Evolutionary conservation across 2,329 filamentous ascomycete species (phyloP), one percentile per base, ranked within the genome.

Genomic region (Colletotrichum neosansevieriae): DNA sequence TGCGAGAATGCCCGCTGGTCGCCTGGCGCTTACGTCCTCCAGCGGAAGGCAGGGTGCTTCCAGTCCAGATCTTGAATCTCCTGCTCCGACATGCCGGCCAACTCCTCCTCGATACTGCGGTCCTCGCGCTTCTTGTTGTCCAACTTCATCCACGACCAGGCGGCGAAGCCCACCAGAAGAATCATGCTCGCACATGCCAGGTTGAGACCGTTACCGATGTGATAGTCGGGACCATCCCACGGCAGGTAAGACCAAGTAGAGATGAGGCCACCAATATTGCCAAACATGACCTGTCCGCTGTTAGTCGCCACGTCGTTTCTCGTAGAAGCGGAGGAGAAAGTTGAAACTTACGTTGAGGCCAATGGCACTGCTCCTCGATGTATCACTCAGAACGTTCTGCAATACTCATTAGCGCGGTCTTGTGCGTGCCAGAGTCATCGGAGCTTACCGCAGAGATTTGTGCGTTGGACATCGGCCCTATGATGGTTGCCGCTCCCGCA

Each of bases 181-280:
- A 86, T 87, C 1, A 81, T 79, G 4, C 79, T 83, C 1, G 83
- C 81, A 0, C 88, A 88, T 0, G 86, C 90, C 44, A 92, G 74
- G 72, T 92, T 92, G 40, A 93, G 76, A 0, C 91, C 91, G 73
- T 93, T 93, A 1, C 91, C 91, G 63, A 92, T 92, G 69, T 82
- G 88, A 73, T 89, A 94, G 66, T 92, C 78, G 0, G 91, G 91
- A 0, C 73, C 86, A 74, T 93, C 91, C 72, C 80, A 86, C 0
- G 86, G 84, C 15, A 92, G 73, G 77, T 90, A 92, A 1, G 82
- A 84, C 89, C 89, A 92, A 0, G 88, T 90, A 1, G 87, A 85
- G 66, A 91, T 84, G 38, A 93, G 76, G 0, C 91, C 91, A 2
- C 91, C 91, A n/a, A 93, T 75, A 62, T 92, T 93, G 32, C 91